Evolutionary conservation across 306 rosid species (phyloP).

Genomic region (Vigna reflexopilosa): DNA sequence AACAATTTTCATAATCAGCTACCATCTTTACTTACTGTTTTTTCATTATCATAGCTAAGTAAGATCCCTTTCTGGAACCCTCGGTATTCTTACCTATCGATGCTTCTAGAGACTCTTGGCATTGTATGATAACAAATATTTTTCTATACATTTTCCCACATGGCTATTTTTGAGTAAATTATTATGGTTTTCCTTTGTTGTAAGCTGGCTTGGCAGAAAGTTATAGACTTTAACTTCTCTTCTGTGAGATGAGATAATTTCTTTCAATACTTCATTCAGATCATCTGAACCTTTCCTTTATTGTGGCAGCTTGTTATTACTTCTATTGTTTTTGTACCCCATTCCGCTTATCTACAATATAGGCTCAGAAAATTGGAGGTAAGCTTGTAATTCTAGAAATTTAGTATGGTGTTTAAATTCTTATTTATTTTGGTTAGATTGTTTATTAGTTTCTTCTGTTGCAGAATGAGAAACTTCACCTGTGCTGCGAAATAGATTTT

Average conservation of each 20-base stretch:
- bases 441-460: slow-evolving; percentile 33
- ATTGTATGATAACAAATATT: background rate
- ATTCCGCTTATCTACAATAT: slow-evolving; percentile 58
- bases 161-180: background rate
- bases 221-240: background rate
- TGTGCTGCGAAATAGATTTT: slow-evolving; percentile 48
- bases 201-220: background rate
- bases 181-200: background rate
- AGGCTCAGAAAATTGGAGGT: slow-evolving; percentile 75
- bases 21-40: background rate
- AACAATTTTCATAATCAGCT: background rate
- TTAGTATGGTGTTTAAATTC: background rate
- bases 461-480: slow-evolving; percentile 64
- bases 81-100: background rate
- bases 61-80: background rate
- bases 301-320: slow-evolving; percentile 68
- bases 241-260: background rate
- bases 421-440: slow-evolving; percentile 15
- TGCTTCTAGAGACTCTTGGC: background rate
- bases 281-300: background rate
- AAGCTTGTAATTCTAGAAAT: slow-evolving; percentile 28
- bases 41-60: background rate
- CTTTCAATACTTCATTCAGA: slow-evolving; percentile 11
- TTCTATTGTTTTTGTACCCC: slow-evolving; percentile 61
- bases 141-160: background rate